Percentiles rank a stretch among this genome's conserved stretches.
Conservation (phyloP, 495 filamentous ascomycete species). For the Penicillium subrubescens region DNA sequence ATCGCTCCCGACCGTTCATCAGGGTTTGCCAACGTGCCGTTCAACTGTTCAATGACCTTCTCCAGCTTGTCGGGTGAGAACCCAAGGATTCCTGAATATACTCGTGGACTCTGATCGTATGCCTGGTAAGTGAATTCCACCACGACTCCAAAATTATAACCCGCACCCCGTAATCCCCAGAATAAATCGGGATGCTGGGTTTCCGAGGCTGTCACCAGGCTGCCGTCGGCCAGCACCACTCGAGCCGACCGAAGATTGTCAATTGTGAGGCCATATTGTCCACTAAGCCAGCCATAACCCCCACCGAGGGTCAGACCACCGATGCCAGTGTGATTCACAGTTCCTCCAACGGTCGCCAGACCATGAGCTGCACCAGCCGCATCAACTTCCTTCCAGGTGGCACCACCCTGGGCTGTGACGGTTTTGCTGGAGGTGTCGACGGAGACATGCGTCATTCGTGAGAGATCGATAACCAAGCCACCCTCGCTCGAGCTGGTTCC, state of each 20-base stretch:
- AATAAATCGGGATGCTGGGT: constrained; percentile 47
- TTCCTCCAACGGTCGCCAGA: constrained; percentile 60
- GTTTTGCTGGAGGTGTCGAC: constrained; percentile 47
- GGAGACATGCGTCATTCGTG: constrained; percentile 49
- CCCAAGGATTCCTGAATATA: constrained; percentile 51
- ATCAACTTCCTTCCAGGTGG: constrained; percentile 60
- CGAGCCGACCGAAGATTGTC: constrained; percentile 53
- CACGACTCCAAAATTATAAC: constrained; percentile 50
- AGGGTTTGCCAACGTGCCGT: constrained; percentile 37
- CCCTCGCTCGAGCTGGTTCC: constrained; percentile 51
- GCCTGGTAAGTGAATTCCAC: constrained; percentile 51
- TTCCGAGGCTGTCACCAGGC: constrained; percentile 39
- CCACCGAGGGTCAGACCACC: constrained; percentile 61
- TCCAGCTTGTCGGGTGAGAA: constrained; percentile 45
- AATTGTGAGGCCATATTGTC: constrained; percentile 51
- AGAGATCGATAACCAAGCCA: constrained; percentile 59
- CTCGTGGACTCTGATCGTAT: constrained; percentile 39
- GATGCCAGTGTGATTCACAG: constrained; percentile 61
- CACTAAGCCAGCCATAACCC: constrained; percentile 56
- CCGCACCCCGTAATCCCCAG: constrained; percentile 52
- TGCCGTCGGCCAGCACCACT: constrained; percentile 55
- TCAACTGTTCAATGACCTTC: constrained; percentile 41
- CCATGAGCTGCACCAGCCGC: constrained; percentile 47
- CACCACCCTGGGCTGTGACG: constrained; percentile 55
- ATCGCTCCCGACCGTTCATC: constrained; percentile 39